Percentiles rank a stretch among this genome's conserved stretches.
phyloP scores from a whole-genome alignment of 805 yeast genomes.

The Wickerhamomyces bisporus region DNA sequence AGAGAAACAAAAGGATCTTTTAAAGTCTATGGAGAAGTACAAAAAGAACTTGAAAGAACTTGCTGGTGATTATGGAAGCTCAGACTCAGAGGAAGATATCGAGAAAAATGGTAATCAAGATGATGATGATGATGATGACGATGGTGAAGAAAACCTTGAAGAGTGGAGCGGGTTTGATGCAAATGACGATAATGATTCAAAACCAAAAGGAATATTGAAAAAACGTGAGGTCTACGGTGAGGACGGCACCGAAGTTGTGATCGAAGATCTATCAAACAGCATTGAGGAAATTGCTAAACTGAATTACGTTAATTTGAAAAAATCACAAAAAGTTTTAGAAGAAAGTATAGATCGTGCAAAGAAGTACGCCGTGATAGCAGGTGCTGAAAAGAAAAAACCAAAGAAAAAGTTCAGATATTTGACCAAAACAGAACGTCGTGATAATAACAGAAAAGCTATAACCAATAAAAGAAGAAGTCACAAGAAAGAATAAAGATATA shows the following conservation, averaged over 20 bases:
- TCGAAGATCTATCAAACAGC: constrained; percentile 43
- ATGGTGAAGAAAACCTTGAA: constrained; percentile 17
- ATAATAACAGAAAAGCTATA: constrained; percentile 44
- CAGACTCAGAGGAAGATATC: constrained; percentile 14
- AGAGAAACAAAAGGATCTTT: constrained; percentile 62
- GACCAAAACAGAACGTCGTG: constrained; percentile 71
- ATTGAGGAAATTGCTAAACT: constrained; percentile 60
- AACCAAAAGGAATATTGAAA: constrained; percentile 22
- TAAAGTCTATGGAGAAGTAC: constrained; percentile 55
- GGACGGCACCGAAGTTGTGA: constrained; percentile 39
- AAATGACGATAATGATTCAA: constrained; percentile 20
- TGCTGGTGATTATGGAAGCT: constrained; percentile 16
- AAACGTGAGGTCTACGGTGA: constrained; percentile 24
- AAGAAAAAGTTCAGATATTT: constrained; percentile 87
- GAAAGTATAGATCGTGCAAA: constrained; percentile 75
- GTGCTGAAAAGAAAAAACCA: constrained; percentile 29
- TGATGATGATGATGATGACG: constrained; percentile 13
- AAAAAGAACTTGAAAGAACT: constrained; percentile 38
- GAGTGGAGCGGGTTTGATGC: constrained; percentile 40
- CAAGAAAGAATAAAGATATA: neutral
- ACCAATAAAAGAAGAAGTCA: constrained; percentile 30
- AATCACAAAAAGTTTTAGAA: constrained; percentile 64
- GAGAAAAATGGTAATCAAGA: constrained; percentile 28
- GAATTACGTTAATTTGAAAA: constrained; percentile 66
- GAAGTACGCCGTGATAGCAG: constrained; percentile 63